Conservation (phyloP, 1,139 yeast genomes). For the Scheffersomyces stambukii region DNA sequence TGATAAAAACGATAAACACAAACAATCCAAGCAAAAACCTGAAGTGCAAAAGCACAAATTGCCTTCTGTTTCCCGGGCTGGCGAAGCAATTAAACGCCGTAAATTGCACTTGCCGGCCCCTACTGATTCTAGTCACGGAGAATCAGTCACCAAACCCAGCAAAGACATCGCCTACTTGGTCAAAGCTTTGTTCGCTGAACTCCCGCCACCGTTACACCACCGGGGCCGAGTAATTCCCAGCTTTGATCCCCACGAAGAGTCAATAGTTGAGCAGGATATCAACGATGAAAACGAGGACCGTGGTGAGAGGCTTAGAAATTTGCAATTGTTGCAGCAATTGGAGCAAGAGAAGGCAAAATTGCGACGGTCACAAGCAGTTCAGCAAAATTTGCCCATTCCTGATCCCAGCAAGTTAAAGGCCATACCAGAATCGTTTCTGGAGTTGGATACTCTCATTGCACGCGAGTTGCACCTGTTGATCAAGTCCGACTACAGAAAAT, state of each 20-base stretch:
- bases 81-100: slow-evolving; percentile 8
- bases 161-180: slow-evolving; percentile 15
- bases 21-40: slow-evolving; percentile 15
- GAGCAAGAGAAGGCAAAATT: slow-evolving; percentile 25
- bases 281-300: slow-evolving; percentile 11
- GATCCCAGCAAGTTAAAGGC: slow-evolving; percentile 16
- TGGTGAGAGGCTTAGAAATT: slow-evolving; percentile 20
- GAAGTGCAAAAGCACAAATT: slow-evolving; percentile 9
- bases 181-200: slow-evolving; percentile 13
- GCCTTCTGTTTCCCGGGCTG: too few species aligned
- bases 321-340: slow-evolving; percentile 23
- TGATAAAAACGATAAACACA: slow-evolving; percentile 25
- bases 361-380: slow-evolving; percentile 49
- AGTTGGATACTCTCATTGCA: slow-evolving; percentile 25
- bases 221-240: slow-evolving; percentile 23
- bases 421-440: slow-evolving; percentile 10
- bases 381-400: slow-evolving; percentile 50
- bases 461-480: slow-evolving; percentile 36
- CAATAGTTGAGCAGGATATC: slow-evolving; percentile 9
- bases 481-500: slow-evolving; percentile 44
- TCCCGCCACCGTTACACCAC: slow-evolving; percentile 28
- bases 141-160: slow-evolving; percentile 10
- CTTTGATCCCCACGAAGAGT: slow-evolving; percentile 20
- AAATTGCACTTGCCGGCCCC: slow-evolving; percentile 10
- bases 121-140: slow-evolving; percentile 6